phyloP scores from a whole-genome alignment of 2,329 filamentous ascomycete genomes.

The Diaporthe humulicola region DNA sequence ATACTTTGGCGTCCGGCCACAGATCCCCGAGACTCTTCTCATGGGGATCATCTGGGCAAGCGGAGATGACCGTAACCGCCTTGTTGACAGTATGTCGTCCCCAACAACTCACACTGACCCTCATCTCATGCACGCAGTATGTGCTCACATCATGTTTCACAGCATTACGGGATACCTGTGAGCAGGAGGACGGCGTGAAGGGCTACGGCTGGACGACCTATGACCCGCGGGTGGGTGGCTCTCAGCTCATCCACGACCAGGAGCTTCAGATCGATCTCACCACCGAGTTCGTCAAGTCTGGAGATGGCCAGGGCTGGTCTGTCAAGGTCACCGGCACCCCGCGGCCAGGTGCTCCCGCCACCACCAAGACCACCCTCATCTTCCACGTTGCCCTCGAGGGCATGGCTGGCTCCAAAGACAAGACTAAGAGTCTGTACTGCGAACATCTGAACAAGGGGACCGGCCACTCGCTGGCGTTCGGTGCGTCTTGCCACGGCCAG shows the following conservation, averaged over 20 bases:
- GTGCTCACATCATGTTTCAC: constrained; percentile 29
- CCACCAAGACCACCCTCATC: constrained; percentile 67
- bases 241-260: constrained; percentile 75
- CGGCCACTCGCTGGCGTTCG: constrained; percentile 51
- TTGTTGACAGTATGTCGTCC: constrained; percentile 38
- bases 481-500: constrained; percentile 69
- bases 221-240: constrained; percentile 74
- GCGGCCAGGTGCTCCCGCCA: constrained; percentile 65
- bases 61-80: constrained; percentile 66
- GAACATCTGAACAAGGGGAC: constrained; percentile 26
- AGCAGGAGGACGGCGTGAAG: constrained; percentile 76
- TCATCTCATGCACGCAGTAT: not conserved
- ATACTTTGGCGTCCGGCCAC: constrained; percentile 91
- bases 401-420: constrained; percentile 59
- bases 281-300: constrained; percentile 78
- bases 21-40: constrained; percentile 83
- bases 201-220: constrained; percentile 81
- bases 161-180: constrained; percentile 78
- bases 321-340: constrained; percentile 73
- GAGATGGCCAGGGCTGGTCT: constrained; percentile 75
- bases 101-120: not conserved
- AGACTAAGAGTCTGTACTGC: constrained; percentile 26
- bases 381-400: constrained; percentile 75
- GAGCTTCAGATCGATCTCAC: constrained; percentile 75
- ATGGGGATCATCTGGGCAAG: constrained; percentile 88